Conservation (phyloP, 257 asterid species). For the Craterostigma plantagineum region DNA sequence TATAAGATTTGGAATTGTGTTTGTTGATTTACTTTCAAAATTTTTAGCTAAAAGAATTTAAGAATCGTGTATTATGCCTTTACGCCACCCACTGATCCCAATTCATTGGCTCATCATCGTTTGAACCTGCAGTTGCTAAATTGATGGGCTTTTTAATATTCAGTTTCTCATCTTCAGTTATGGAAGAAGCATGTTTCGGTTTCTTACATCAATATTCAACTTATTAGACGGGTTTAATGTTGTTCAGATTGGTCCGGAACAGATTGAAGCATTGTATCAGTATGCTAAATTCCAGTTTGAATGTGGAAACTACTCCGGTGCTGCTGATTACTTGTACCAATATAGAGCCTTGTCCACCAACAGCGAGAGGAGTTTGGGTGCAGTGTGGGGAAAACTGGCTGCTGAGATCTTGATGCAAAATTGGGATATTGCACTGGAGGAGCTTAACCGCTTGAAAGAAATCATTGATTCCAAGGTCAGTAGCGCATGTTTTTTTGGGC, state of each 20-base stretch:
- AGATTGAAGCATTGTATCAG: constrained; percentile 82
- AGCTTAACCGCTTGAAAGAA: constrained; percentile 89
- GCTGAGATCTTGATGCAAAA: constrained; percentile 97
- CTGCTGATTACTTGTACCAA: constrained; percentile 91
- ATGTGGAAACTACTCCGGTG: constrained; percentile 96
- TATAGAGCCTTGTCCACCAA: constrained; percentile 65
- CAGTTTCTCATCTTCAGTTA: too few species aligned
- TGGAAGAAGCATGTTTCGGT: background rate
- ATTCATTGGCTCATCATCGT: too few species aligned
- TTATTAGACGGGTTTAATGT: constrained; percentile 4
- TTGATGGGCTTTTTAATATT: too few species aligned
- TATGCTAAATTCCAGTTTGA: constrained; percentile 93
- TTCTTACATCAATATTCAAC: background rate
- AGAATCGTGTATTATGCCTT: too few species aligned
- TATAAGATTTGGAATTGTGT: too few species aligned
- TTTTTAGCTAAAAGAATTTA: too few species aligned
- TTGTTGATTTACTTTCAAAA: too few species aligned
- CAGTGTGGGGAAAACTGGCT: constrained; percentile 94
- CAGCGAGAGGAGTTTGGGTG: constrained; percentile 79
- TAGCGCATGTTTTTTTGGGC: too few species aligned
- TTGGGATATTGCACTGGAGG: constrained; percentile 90
- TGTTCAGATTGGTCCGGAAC: constrained; percentile 79
- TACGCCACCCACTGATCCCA: too few species aligned
- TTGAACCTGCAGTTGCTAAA: too few species aligned
- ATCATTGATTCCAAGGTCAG: constrained; percentile 77